These are phyloP conservation scores for Acer campestre DNA, from an alignment of 345 rosid species.

Conservation along the genomic window DNA sequence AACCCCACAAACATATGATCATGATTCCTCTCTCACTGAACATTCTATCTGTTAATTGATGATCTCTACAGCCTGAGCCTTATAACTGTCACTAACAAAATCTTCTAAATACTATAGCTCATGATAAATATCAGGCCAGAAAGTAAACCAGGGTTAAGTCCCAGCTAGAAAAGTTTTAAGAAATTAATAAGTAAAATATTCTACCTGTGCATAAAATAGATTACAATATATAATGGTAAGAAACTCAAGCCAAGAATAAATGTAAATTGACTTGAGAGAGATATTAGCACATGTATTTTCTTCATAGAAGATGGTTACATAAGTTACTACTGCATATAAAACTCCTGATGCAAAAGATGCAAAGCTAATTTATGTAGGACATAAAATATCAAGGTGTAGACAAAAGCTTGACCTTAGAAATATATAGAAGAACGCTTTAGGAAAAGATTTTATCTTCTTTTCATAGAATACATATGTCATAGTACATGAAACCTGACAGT, in stretches of 20 bases:
- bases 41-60: neutral
- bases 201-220: neutral
- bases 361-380: too few species aligned
- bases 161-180: neutral
- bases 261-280: neutral
- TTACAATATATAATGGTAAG: neutral
- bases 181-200: neutral
- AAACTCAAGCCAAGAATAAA: neutral
- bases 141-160: neutral
- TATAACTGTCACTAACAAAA: neutral
- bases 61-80: neutral
- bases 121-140: neutral
- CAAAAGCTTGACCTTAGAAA: too few species aligned
- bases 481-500: neutral
- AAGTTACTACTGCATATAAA: neutral
- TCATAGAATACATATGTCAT: neutral
- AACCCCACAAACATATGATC: neutral
- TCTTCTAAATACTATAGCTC: neutral
- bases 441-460: neutral
- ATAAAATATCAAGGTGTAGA: too few species aligned
- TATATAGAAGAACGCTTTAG: neutral
- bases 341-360: neutral
- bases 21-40: neutral
- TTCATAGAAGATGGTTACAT: neutral
- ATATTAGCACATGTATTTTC: neutral